Evolutionary conservation across 768 basidiomycete species (phyloP), one percentile per base, ranked within the genome.

Genomic region (Clitopilus passeckerianus): DNA sequence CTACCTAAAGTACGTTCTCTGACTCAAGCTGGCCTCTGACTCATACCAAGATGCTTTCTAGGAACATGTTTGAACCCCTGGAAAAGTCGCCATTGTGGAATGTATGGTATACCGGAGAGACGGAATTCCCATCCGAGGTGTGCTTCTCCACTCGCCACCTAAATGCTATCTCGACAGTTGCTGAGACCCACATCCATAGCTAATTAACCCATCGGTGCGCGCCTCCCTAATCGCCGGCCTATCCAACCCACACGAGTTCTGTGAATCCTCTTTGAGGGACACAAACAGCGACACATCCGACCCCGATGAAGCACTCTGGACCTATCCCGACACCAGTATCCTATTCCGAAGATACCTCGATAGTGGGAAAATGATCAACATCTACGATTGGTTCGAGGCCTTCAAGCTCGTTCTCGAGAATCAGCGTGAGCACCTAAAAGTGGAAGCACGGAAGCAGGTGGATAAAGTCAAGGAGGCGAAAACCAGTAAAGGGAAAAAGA

Each of bases 341-440:
- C 74, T 93, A 14, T 91, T 93, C 74, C 75, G 75, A 53, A 80
- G 90, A 20, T 94, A 92, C 71, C 77, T 87, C 44, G 87, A 92
- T 65, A 88, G 89, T 53, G 90, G 90, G 50, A 86, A 81, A 72
- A 82, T 89, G 83, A 84, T 94, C 71, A 94, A 94, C 67, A 80
- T 92, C 1, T 93, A 90, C 68, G 93, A 95, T 70, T 93, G 91
- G 93, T 93, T 86, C 66, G 86, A 90, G 64, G 82, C 87, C 22
- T 95, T 94, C 69, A 78, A 82, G 33, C 70, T 77, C 20, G 87
- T 83, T 33, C 71, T 93, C 57, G 90, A 91, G 68, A 74, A 72
- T 0, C 89, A 89, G 71, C 68, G 72, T n/a, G 56, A 66, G 61
- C 64, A 72, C 14, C 57, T 69, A 12, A 65, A 64, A 57, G 60